phyloP scores from a whole-genome alignment of 2,329 filamentous ascomycete species.

The Arthrobotrys sphaeroides region DNA sequence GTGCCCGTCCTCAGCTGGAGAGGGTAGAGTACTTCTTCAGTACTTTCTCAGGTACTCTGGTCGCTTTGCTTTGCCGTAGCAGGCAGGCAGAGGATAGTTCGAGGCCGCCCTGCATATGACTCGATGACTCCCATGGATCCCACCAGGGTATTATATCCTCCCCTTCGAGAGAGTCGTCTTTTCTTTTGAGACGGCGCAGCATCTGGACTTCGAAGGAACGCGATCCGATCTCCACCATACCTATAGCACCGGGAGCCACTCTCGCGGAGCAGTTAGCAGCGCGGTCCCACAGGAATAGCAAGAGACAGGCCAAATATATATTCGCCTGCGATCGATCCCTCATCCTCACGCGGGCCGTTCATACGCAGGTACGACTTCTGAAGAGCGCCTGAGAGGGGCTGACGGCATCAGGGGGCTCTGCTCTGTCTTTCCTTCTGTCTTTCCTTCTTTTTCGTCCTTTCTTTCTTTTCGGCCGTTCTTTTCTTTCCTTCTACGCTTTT shows the following conservation, averaged over 20 bases:
- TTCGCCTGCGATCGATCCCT: too few relatives aligned
- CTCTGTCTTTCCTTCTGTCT: too few relatives aligned
- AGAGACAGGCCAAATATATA: too few relatives aligned
- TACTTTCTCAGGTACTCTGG: too few relatives aligned
- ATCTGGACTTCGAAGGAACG: background rate
- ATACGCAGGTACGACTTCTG: conserved; percentile 50
- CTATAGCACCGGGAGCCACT: too few relatives aligned
- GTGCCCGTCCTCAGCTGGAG: background rate
- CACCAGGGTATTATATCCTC: conserved; percentile 5
- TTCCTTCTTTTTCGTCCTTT: too few relatives aligned
- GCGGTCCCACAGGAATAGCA: conserved; percentile 23
- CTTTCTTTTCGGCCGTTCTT: background rate
- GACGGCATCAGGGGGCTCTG: conserved; percentile 52
- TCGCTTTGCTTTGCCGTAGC: too few relatives aligned
- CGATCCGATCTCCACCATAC: conserved; percentile 30
- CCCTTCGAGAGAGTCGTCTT: too few relatives aligned
- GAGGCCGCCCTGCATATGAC: conserved; percentile 36
- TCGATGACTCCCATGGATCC: conserved; percentile 44
- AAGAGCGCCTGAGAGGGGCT: conserved; percentile 18
- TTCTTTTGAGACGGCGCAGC: conserved; percentile 10
- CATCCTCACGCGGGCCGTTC: conserved; percentile 52
- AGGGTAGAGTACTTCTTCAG: background rate
- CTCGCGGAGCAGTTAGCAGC: too few relatives aligned
- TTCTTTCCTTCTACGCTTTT: conserved; percentile 49
- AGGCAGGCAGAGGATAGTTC: too few relatives aligned